These are phyloP conservation scores for Handroanthus guayacan DNA, from an alignment of 257 asterid species.

Conservation along the genomic window DNA sequence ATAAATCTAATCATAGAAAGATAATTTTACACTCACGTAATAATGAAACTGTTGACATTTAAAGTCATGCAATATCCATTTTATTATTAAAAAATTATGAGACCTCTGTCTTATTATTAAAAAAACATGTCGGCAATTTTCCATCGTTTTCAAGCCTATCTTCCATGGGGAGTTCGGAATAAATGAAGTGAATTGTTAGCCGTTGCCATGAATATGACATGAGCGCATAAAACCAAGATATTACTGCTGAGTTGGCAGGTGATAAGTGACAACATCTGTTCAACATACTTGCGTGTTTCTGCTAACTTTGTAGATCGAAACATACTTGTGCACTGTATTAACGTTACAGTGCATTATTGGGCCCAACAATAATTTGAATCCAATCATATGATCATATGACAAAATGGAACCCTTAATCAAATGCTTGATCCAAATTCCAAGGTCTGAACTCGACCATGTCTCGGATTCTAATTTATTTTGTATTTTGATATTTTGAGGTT, in stretches of 20 bases:
- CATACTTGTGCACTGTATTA: neutral
- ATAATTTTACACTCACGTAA: too few species aligned
- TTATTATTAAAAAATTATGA: too few species aligned
- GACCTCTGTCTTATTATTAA: too few species aligned
- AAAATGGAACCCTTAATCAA: neutral
- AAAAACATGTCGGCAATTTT: neutral
- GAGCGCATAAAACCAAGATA: neutral
- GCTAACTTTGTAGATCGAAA: neutral
- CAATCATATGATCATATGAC: neutral
- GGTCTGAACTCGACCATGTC: too few species aligned
- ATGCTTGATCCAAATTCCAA: too few species aligned
- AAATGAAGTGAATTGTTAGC: neutral
- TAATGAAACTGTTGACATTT: too few species aligned
- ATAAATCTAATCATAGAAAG: too few species aligned
- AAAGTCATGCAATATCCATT: too few species aligned
- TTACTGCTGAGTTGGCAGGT: neutral
- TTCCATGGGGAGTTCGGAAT: neutral
- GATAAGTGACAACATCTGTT: neutral
- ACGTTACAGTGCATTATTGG: neutral
- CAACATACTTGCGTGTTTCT: neutral
- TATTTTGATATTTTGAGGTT: too few species aligned
- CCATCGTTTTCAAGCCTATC: neutral
- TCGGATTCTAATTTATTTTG: too few species aligned
- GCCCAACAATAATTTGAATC: neutral
- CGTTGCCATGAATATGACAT: conserved; percentile 8